These are phyloP conservation scores for Solanum chacoense DNA, from an alignment of 305 asterid species.

Conservation along the genomic window DNA sequence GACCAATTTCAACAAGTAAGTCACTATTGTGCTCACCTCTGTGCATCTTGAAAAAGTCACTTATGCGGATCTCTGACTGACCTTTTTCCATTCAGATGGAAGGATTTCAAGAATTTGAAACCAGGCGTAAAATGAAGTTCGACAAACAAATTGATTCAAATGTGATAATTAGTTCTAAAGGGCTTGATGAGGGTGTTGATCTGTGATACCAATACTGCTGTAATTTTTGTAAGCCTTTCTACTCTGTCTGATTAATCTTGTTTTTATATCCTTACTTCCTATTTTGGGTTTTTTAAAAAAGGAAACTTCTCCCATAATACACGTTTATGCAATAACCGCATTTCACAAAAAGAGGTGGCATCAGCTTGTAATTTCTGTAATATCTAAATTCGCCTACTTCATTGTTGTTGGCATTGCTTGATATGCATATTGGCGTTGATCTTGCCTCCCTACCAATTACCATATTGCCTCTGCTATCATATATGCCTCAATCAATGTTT, in stretches of 20 bases:
- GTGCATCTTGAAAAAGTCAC: not conserved
- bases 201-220: slow-evolving; percentile 24
- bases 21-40: not conserved
- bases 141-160: slow-evolving; percentile 91
- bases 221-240: not conserved
- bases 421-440: not conserved
- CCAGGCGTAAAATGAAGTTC: slow-evolving; percentile 81
- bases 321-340: not conserved
- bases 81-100: slow-evolving; percentile 49
- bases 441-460: not conserved
- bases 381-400: not conserved
- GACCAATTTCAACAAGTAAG: slow-evolving; percentile 78
- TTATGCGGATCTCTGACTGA: not conserved
- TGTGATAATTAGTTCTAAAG: slow-evolving; percentile 88
- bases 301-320: not conserved
- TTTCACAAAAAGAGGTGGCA: not conserved
- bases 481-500: not conserved
- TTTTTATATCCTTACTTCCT: not conserved
- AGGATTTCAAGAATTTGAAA: slow-evolving; percentile 79
- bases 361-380: not conserved
- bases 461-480: not conserved
- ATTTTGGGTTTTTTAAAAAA: not conserved
- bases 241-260: not conserved
- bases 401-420: not conserved
- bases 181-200: slow-evolving; percentile 95